Conservation (phyloP, 1,284 basidiomycete genomes). For the Boletus albobrunnescens region DNA sequence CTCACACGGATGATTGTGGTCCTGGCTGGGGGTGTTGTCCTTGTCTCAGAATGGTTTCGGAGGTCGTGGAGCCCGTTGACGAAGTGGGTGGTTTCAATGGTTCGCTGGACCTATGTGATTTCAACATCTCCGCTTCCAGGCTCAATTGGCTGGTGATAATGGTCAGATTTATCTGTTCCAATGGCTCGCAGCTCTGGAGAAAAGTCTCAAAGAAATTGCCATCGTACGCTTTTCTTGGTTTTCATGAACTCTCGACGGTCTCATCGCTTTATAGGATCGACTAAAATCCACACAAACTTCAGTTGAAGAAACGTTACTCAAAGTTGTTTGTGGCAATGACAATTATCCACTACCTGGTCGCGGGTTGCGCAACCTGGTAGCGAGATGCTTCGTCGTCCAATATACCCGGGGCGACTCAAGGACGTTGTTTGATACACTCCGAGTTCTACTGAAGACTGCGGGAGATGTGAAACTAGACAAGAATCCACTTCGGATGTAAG, state of each 20-base stretch:
- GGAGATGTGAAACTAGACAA: conserved; percentile 69
- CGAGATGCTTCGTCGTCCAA: conserved; percentile 74
- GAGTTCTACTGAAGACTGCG: conserved; percentile 70
- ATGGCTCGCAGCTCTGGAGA: conserved; percentile 72
- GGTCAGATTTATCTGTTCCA: conserved; percentile 79
- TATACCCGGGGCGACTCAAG: conserved; percentile 81
- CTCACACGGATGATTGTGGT: too few relatives aligned
- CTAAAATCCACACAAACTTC: conserved; percentile 61
- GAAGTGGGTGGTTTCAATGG: conserved; percentile 24
- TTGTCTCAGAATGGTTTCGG: conserved; percentile 29
- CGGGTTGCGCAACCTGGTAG: conserved; percentile 75
- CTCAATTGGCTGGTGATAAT: conserved; percentile 69
- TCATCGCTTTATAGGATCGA: conserved; percentile 45
- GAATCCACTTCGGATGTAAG: conserved; percentile 67
- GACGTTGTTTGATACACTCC: conserved; percentile 85
- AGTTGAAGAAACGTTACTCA: conserved; percentile 61
- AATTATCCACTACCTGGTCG: conserved; percentile 79
- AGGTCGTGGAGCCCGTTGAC: conserved; percentile 31
- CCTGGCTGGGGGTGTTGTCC: too few relatives aligned
- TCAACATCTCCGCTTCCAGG: conserved; percentile 38
- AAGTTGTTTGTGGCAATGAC: conserved; percentile 55
- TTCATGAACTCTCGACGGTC: background rate
- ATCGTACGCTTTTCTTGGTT: conserved; percentile 39
- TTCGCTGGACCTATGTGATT: conserved; percentile 9
- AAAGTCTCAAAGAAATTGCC: conserved; percentile 46